Evolutionary conservation across 1,284 basidiomycete genomes (phyloP), one percentile per base, ranked within the genome.

Genomic region (Lentinus polychrous): DNA sequence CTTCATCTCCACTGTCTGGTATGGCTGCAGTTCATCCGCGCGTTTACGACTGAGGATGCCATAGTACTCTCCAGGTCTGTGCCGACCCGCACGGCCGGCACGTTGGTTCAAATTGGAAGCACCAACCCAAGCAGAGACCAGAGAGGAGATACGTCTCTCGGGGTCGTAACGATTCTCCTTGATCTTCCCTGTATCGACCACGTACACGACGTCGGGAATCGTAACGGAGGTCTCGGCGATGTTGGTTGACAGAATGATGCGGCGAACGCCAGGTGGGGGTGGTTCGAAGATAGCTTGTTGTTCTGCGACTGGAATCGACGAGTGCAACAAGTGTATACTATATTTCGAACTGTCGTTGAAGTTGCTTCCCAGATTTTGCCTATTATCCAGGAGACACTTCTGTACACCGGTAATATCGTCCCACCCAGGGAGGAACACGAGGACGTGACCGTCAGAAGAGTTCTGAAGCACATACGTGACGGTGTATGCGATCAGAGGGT

Each of bases 201-300:
- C 94, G 61, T 92, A 94, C 5, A 96, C 93, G 23, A 97, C 93
- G 60, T 97, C 91, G 1, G 94, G 94, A 56, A 98, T 97, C 1
- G 94, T 98, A 57, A 98, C 79, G 4, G 91, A 94, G 1, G 94
- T 96, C 70, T 98, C 94, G 11, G 94, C 95, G 51, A 98, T 95
- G 66, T 97, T 98, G 41, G 94, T 98, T 2, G 94, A 81, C 36
- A 97, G 74, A 56, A 97, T 95, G 61, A 98, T 76, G 15, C 92
- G 81, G 52, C 94, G 83, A 17, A 94, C 77, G 15, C 91, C 90
- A 2, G 64, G 56, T 0, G 81, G 75, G 12, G 91, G 85, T 3
- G 90, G 86, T 17, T 86, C 83, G 64, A 98, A 97, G 49, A 98
- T 88, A 50, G 83, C 76, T 63, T 94, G 91, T 63, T 98, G 94